These are phyloP conservation scores for Trichoderma pleuroti DNA, from an alignment of 2,329 filamentous ascomycete species.

Conservation along the genomic window DNA sequence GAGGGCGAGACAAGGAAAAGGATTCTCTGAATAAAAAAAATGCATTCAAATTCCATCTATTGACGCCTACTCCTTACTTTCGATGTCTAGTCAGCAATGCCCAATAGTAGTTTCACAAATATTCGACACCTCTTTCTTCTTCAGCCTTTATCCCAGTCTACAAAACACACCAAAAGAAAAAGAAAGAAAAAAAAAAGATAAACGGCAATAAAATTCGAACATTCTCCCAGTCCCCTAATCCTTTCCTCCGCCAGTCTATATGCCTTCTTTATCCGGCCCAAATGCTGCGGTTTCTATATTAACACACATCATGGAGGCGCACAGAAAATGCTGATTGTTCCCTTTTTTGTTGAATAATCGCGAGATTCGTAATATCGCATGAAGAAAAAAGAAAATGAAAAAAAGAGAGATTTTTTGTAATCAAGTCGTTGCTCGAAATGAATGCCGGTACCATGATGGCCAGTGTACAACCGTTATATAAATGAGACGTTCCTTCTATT, in stretches of 20 bases:
- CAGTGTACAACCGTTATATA: not conserved
- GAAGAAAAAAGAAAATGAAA: not conserved
- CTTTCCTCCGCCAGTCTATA: not conserved
- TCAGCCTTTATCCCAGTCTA: not conserved
- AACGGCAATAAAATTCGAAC: not conserved
- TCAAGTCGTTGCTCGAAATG: constrained; percentile 6
- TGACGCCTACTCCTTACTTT: constrained; percentile 3
- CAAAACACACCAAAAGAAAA: not conserved
- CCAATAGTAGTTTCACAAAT: not conserved
- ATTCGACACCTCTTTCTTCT: not conserved
- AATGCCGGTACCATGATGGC: not conserved
- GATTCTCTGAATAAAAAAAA: not conserved
- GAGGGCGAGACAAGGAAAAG: not conserved
- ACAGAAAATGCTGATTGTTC: constrained; percentile 22
- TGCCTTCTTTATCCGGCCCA: not conserved
- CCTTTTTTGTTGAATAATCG: constrained; percentile 27
- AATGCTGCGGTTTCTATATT: constrained; percentile 32
- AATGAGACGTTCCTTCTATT: constrained; percentile 5
- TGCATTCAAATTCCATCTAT: not conserved
- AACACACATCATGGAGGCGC: constrained; percentile 30
- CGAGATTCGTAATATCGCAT: constrained; percentile 25
- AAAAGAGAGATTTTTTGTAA: not conserved
- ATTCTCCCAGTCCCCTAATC: not conserved
- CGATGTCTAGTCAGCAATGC: not conserved
- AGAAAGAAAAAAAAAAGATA: not conserved